Base-by-base conservation (phyloP, 441 rosid species). In the Melianthus villosus region DNA sequence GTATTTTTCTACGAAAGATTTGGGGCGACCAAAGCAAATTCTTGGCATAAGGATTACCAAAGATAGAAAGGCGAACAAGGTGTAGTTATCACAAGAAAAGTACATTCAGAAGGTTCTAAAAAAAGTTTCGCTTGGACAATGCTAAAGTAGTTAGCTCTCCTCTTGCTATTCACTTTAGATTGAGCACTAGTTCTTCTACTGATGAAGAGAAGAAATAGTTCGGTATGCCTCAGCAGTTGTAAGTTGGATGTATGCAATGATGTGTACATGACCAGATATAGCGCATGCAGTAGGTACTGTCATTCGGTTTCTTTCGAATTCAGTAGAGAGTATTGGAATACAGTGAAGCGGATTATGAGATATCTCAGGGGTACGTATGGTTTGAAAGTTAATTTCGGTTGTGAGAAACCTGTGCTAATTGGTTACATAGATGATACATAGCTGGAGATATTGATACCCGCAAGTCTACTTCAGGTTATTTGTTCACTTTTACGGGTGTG, bases 301-400 rank as follows among this genome's bases (percentile, higher is more conserved):
- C 1, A 41, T 20, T 8, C 9, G 22, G 12, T 50, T 40, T 34
- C 8, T 34, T 4, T 15, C 19, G 1, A 40, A 28, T 18, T 32
- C 5, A 4, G 38, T 16, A 40, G 27, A 5, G 20, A 3, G 11
- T 11, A 47, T 4, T 40, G 4, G 28, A 4, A 25, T 1, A 16
- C 15, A 1, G 14, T 40, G 2, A 54, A 54, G 25, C 40, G 34
- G 53, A 46, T 46, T 9, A 16, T 35, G 1, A 25, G 11, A 3
- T 33, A 15, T 25, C 7, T 40, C 8, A 25, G 9, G 17, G 9
- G 34, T 11, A 14, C 10, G 9, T 12, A 10, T 2, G 20, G 34
- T 22, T 10, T 4, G 14, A 38, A 22, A 3, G 27, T 38, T 22
- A 19, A 15, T n/a, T 38, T 22, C 6, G 27, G 23, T 0, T 4